Percentiles rank a stretch among this genome's conserved stretches.
These are phyloP conservation scores for Thelephora terrestris DNA, from an alignment of 1,284 basidiomycete genomes.

Conservation along the genomic window DNA sequence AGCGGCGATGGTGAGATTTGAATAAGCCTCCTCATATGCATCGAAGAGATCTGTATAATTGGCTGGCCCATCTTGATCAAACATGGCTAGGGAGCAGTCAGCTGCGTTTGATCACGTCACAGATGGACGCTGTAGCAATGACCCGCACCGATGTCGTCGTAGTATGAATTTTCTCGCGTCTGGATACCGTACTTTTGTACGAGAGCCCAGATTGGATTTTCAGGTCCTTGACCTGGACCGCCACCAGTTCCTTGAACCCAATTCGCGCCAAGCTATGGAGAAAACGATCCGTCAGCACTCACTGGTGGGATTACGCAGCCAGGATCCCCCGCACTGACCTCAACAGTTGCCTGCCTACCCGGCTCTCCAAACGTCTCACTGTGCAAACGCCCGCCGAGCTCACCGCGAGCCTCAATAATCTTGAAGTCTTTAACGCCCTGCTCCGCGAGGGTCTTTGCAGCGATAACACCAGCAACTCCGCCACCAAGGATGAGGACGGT, in stretches of 20 bases:
- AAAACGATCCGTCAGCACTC: no score
- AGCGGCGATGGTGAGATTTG: conserved; percentile 28
- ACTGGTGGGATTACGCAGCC: no score
- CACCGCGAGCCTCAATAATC: conserved; percentile 47
- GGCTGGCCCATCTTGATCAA: conserved; percentile 34
- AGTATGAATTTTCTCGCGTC: conserved; percentile 36
- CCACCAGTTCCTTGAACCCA: conserved; percentile 50
- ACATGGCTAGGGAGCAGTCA: conserved; percentile 31
- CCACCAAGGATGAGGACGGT: conserved; percentile 48
- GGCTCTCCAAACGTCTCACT: conserved; percentile 33
- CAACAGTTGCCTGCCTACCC: conserved; percentile 31
- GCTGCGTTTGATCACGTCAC: neutral
- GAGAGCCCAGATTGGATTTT: conserved; percentile 53
- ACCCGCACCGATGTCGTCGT: conserved; percentile 38
- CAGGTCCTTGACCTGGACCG: conserved; percentile 28
- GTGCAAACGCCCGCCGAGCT: conserved; percentile 54
- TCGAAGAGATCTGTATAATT: conserved; percentile 39
- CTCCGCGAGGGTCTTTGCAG: conserved; percentile 49
- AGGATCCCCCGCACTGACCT: no score
- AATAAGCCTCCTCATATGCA: conserved; percentile 30
- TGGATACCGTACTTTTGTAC: conserved; percentile 46
- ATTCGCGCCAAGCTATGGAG: conserved; percentile 44
- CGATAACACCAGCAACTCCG: conserved; percentile 56
- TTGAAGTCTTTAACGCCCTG: conserved; percentile 50
- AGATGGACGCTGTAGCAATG: neutral